Evolutionary conservation across 2,329 filamentous ascomycete genomes (phyloP).

Genomic region (Xylariaceae sp.): DNA sequence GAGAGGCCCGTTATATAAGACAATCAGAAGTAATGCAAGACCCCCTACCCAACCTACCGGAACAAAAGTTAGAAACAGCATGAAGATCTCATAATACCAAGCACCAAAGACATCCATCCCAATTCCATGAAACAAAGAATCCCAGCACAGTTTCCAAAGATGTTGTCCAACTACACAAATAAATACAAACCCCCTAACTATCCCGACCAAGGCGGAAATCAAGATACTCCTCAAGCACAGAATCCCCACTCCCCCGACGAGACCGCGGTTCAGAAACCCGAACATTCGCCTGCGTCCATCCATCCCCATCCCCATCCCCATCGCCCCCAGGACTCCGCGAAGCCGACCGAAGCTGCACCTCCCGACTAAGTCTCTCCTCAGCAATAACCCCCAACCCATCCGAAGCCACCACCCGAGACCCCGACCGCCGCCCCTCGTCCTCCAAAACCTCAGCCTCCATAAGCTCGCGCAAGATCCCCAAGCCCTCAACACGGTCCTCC

Average conservation of each 20-base stretch:
- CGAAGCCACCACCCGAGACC: conserved; percentile 11
- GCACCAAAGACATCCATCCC: too few relatives aligned
- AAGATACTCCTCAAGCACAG: conserved; percentile 28
- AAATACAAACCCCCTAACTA: neutral
- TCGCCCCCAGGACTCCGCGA: conserved; percentile 6
- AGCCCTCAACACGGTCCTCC: conserved; percentile 28
- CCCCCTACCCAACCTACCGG: too few relatives aligned
- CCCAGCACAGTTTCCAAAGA: too few relatives aligned
- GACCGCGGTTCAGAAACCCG: conserved; percentile 20
- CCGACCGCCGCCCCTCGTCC: conserved; percentile 16
- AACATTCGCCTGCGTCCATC: neutral
- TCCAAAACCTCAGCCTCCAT: conserved; percentile 26
- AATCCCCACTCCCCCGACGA: conserved; percentile 28
- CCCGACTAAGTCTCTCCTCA: conserved; percentile 21
- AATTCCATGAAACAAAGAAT: too few relatives aligned
- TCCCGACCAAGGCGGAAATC: conserved; percentile 21
- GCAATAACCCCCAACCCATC: conserved; percentile 21
- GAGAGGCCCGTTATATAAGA: too few relatives aligned
- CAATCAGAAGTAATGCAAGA: too few relatives aligned
- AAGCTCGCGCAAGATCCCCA: conserved; percentile 25
- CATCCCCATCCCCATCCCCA: neutral
- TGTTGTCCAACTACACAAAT: too few relatives aligned
- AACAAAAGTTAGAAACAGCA: too few relatives aligned
- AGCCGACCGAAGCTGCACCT: conserved; percentile 6
- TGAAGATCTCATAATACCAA: too few relatives aligned